Evolutionary conservation across 768 basidiomycete genomes (phyloP).

Genomic region (Amanita pseudoporphyria): DNA sequence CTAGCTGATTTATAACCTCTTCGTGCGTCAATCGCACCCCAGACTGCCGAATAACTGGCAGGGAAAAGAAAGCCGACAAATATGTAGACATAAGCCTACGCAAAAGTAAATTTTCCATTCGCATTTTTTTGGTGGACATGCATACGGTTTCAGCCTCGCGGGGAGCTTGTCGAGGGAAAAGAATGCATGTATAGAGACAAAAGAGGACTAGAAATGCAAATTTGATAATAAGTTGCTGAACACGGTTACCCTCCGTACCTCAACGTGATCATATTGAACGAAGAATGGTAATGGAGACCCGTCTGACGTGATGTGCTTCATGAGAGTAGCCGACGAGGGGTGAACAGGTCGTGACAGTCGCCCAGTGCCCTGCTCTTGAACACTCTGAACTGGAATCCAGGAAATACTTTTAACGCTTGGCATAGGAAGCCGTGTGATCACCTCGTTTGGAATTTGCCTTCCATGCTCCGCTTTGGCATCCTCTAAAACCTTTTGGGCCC

Average conservation of each 20-base stretch:
- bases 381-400: slow-evolving; percentile 73
- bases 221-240: slow-evolving; percentile 2
- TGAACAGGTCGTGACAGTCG: slow-evolving; percentile 22
- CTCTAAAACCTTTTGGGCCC: slow-evolving; percentile 58
- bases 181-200: slow-evolving; percentile 71
- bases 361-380: slow-evolving; percentile 53
- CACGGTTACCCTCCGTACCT: slow-evolving; percentile 35
- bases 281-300: slow-evolving; percentile 72
- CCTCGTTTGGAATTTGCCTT: slow-evolving; percentile 65
- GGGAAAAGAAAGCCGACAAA: slow-evolving; percentile 76
- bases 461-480: slow-evolving; percentile 85
- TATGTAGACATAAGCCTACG: slow-evolving; percentile 70
- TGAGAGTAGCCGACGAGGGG: slow-evolving; percentile 32
- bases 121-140: not conserved
- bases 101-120: not conserved
- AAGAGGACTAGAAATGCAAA: slow-evolving; percentile 62
- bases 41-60: slow-evolving; percentile 64
- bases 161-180: slow-evolving; percentile 73
- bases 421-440: slow-evolving; percentile 82
- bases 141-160: slow-evolving; percentile 67
- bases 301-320: slow-evolving; percentile 57
- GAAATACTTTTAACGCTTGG: slow-evolving; percentile 85
- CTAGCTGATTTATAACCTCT: slow-evolving; percentile 83
- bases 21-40: slow-evolving; percentile 76
- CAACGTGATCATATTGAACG: slow-evolving; percentile 88